Base-by-base conservation (phyloP, 2,329 filamentous ascomycete genomes). In the Aspergillus ustus region DNA sequence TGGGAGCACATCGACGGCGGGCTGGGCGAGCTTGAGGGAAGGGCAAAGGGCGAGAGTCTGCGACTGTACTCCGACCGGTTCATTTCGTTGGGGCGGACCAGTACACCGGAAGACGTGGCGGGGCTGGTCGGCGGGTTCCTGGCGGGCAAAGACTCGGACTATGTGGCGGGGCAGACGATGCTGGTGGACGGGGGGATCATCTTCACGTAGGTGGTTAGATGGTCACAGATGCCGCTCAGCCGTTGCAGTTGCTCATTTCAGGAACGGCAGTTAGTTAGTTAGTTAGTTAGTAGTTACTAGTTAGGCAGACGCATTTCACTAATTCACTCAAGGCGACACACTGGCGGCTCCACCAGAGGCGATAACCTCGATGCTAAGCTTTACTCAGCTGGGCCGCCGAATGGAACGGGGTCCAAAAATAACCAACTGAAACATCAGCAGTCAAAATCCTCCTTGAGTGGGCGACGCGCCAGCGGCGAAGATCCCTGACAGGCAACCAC, bases 1-100 rank as follows among this genome's bases (percentile, higher is more conserved):
- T 91, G 88, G 88, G 87, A 90, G 50, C 70, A 85, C 2, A 89
- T 91, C 57, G 89, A 90, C 63, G 83, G 85, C 64, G 83, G 83
- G 60, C 64, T 89, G 34, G 85, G 82, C 0, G 80, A 84, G 70
- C 80, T 80, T 60, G 78, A 74, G 1, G 86, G 84, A 0, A 75
- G 77, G 0, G 74, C 80, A 67, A 84, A 81, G 66, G 84, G 84
- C 2, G 81, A 84, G 25, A 83, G 81, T 15, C 84, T 88, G 59
- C 82, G 83, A 70, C 84, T 85, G 68, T 85, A 84, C 63, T 81
- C 76, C 0, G 67, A 78, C 0, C 82, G 87, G 6, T 62, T 85
- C 66, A 88, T 87, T 61, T 82, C 85, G 0, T 68, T 89, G 62
- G 83, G 83, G 7, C 76, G 87, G 40, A 82, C 83, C 2, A 86